Evolutionary conservation across 768 basidiomycete species (phyloP).

Genomic region (Polyporus arcularius): DNA sequence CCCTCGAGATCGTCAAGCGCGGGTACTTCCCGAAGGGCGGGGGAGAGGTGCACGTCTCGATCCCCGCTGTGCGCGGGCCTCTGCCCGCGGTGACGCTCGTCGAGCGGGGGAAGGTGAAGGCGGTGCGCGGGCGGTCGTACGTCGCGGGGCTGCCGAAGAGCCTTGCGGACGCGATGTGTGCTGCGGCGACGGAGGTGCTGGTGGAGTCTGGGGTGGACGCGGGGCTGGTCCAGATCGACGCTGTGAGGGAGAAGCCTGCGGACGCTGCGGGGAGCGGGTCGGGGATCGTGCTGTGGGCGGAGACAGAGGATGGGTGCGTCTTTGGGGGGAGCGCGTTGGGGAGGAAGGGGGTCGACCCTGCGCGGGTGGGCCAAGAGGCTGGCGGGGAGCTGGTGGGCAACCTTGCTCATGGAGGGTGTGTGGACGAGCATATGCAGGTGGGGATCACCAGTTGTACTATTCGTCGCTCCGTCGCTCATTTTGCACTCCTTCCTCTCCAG

Average conservation of each 20-base stretch:
- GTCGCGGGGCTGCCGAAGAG: constrained; percentile 62
- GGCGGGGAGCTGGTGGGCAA: constrained; percentile 60
- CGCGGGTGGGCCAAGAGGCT: constrained; percentile 57
- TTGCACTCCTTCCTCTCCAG: constrained; percentile 43
- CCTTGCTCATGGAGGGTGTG: constrained; percentile 64
- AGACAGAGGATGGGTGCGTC: constrained; percentile 65
- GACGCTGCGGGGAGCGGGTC: constrained; percentile 59
- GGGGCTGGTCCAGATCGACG: constrained; percentile 28
- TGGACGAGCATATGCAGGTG: constrained; percentile 68
- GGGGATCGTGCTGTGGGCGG: constrained; percentile 76
- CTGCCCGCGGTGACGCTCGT: constrained; percentile 49
- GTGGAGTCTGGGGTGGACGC: constrained; percentile 37
- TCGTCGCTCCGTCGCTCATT: not conserved
- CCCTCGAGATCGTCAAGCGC: constrained; percentile 51
- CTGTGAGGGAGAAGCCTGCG: constrained; percentile 27
- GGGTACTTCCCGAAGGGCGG: constrained; percentile 80
- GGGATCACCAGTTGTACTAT: constrained; percentile 1
- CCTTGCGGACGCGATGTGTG: constrained; percentile 57
- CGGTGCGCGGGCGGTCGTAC: constrained; percentile 61
- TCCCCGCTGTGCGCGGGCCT: constrained; percentile 39
- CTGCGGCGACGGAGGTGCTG: constrained; percentile 51
- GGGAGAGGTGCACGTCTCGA: constrained; percentile 52
- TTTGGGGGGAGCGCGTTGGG: constrained; percentile 73
- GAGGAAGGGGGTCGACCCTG: constrained; percentile 46
- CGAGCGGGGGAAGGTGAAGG: constrained; percentile 54